Conservation (phyloP, 441 rosid species). For the Pelargonium fulgidum region DNA sequence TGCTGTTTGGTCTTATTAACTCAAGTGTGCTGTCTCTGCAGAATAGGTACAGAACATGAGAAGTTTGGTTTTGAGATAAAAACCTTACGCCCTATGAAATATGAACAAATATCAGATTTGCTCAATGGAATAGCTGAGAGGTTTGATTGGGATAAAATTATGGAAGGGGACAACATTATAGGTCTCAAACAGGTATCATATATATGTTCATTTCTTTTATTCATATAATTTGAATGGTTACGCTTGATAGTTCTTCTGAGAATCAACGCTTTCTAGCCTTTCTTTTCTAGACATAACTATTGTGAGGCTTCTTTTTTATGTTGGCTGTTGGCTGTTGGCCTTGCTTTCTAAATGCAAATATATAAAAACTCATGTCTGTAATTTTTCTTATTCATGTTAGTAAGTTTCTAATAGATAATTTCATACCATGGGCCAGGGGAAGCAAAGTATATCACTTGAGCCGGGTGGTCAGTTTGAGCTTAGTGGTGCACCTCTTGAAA, state of each 20-base stretch:
- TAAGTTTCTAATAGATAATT: constrained; percentile 9
- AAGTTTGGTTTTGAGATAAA: constrained; percentile 87
- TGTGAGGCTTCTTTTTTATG: neutral
- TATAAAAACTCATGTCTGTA: constrained; percentile 3
- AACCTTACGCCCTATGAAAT: constrained; percentile 83
- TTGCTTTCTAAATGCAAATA: constrained; percentile 3
- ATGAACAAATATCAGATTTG: constrained; percentile 84
- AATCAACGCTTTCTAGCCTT: neutral
- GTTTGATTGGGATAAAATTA: constrained; percentile 93
- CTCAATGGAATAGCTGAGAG: constrained; percentile 92
- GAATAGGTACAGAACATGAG: constrained; percentile 99
- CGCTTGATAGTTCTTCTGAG: constrained; percentile 9
- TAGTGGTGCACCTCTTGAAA: constrained; percentile 98
- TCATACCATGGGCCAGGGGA: constrained; percentile 50
- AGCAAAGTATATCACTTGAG: constrained; percentile 96
- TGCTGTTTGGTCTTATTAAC: constrained; percentile 22
- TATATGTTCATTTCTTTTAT: neutral
- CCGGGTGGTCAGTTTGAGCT: constrained; percentile 99
- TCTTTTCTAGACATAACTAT: neutral
- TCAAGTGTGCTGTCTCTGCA: constrained; percentile 33
- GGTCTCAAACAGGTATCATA: constrained; percentile 80
- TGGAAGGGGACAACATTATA: constrained; percentile 81
- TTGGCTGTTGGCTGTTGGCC: neutral
- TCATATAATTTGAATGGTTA: constrained; percentile 13
- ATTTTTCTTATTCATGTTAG: neutral